Conservation (phyloP, 257 asterid genomes). For the Paraleonurus japonicus region DNA sequence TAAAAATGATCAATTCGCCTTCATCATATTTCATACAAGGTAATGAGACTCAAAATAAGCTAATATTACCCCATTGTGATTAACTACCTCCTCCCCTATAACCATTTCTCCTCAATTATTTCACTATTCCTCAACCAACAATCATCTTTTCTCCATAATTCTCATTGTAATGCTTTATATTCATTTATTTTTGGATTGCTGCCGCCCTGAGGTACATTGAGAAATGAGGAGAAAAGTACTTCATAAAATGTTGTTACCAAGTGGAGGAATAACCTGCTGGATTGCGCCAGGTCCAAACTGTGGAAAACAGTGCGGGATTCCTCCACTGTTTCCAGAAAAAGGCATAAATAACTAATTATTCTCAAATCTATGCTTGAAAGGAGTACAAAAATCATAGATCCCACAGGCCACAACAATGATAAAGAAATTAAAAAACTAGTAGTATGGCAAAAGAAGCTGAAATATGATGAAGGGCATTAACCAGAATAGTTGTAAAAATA, state of each 20-base stretch:
- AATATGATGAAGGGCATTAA: not conserved
- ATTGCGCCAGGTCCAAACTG: constrained; percentile 96
- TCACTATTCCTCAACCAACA: too few species aligned
- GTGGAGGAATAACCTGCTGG: constrained; percentile 69
- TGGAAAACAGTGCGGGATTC: constrained; percentile 99
- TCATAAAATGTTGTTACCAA: constrained; percentile 4
- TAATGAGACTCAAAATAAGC: too few species aligned
- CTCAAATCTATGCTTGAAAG: constrained; percentile 19
- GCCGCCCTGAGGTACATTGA: not conserved
- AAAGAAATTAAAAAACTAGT: not conserved
- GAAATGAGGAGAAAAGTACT: not conserved
- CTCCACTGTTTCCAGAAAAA: constrained; percentile 64
- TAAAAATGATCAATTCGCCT: too few species aligned
- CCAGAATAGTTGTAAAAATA: not conserved
- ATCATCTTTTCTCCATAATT: too few species aligned
- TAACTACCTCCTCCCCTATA: too few species aligned
- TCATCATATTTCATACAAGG: too few species aligned
- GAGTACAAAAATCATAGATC: constrained; percentile 7
- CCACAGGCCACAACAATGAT: constrained; percentile 3
- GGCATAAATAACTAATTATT: constrained; percentile 20
- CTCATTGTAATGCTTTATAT: too few species aligned
- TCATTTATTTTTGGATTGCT: not conserved
- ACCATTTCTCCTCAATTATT: too few species aligned
- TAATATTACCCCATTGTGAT: too few species aligned
- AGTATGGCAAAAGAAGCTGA: not conserved